Evolutionary conservation across 2,329 filamentous ascomycete genomes (phyloP), one percentile per base, ranked within the genome.

Genomic region (Aspergillus sp.): DNA sequence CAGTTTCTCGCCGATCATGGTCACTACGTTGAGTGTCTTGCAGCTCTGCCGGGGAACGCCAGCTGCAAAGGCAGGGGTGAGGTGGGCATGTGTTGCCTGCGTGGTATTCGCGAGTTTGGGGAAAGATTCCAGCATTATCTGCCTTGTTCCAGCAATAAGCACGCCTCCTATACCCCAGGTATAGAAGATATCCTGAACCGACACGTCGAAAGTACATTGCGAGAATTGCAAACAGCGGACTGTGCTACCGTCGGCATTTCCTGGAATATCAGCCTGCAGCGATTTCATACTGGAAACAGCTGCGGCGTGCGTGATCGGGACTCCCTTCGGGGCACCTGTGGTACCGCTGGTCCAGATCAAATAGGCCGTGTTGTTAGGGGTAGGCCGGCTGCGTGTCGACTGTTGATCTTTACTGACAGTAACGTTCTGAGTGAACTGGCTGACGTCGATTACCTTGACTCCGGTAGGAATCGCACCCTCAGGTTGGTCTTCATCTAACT

Each of bases 291-390:
- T 70, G 3, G 67, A 66, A 2, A 73, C 68, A 2, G 68, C 76
- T 19, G 75, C 71, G n/a, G 56, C 62, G 57, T 76, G 73, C 6
- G 61, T 68, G 25, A 77, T 73, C 1, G 71, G 70, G 6, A 77
- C 74, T 21, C 73, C 74, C 55, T 77, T 77, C 1, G 75, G 74
- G 17, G 68, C 65, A 8, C 74, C 72, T 9, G 72, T 74, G 8
- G 71, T 74, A 3, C 73, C 72, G 56, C 68, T 72, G 5, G 71
- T 77, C 70, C 71, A 77, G 33, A 79, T 75, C n/a, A 78, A 59
- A 54, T 76, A 76, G 2, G 70, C 71, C 44, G 67, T 68, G 52
- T 49, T 62, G 35, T 61, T 49, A 21, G 64, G 55, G 43, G 55
- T 55, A 55, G 59, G 48, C 33, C 48, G 35, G 9, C 44, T 9